These are phyloP conservation scores for Entamoeba moshkovskii DNA, from an alignment of 208 protist species.

Conservation along the genomic window DNA sequence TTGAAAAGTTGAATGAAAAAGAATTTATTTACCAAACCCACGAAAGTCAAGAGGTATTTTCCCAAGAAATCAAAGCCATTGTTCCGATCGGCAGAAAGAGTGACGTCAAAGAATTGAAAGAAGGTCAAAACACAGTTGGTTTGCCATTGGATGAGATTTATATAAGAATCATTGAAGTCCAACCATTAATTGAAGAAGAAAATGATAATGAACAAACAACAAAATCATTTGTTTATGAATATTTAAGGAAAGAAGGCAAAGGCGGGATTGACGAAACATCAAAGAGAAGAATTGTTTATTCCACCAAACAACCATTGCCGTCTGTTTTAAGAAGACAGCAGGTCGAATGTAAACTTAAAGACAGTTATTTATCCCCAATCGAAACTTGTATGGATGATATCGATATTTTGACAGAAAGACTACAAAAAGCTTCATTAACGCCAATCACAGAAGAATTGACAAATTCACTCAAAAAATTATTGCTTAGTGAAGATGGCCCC, in stretches of 20 bases:
- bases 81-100: background rate
- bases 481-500: background rate
- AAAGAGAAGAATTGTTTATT: background rate
- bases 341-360: background rate
- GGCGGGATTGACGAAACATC: background rate
- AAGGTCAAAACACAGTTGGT: background rate
- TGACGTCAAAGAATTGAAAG: background rate
- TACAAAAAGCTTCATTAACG: background rate
- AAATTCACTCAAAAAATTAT: background rate
- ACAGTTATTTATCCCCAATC: background rate
- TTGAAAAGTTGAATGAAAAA: background rate
- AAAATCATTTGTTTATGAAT: background rate
- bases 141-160: background rate
- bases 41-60: background rate
- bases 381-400: background rate
- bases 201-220: background rate
- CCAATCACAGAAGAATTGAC: background rate
- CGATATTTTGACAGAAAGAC: background rate
- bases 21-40: background rate
- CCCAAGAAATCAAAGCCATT: background rate
- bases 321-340: background rate
- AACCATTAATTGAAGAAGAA: background rate
- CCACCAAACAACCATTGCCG: background rate
- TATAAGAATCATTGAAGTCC: background rate
- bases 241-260: background rate